Percentiles rank a stretch among this genome's conserved stretches.
phyloP scores from a whole-genome alignment of 1,284 basidiomycete species.

The Inonotus hispidus region DNA sequence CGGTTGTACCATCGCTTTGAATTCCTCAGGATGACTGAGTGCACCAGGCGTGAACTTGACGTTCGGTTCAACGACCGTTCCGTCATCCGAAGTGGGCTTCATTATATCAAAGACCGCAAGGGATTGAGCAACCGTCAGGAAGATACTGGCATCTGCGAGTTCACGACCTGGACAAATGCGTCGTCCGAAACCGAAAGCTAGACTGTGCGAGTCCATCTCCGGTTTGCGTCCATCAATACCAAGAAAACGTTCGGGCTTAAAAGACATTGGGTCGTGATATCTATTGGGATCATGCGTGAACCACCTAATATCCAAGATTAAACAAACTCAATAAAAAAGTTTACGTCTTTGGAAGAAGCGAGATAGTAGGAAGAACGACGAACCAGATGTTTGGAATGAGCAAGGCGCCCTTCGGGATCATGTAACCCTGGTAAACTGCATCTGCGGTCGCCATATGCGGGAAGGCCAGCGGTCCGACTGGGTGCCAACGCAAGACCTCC shows the following conservation, averaged over 20 bases:
- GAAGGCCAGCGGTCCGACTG: constrained; percentile 25
- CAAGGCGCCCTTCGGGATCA: constrained; percentile 19
- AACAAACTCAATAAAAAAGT: not conserved
- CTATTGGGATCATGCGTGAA: constrained; percentile 16
- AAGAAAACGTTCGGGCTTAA: constrained; percentile 21
- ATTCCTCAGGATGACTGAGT: constrained; percentile 17
- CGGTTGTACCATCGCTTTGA: constrained; percentile 3
- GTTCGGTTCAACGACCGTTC: constrained; percentile 19
- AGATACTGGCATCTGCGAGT: constrained; percentile 20
- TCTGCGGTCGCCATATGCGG: constrained; percentile 18
- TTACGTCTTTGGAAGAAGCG: too few species aligned
- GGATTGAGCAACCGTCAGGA: constrained; percentile 19
- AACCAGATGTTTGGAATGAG: constrained; percentile 18
- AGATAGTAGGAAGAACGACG: not conserved
- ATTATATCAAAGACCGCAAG: constrained; percentile 22
- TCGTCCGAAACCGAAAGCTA: constrained; percentile 17
- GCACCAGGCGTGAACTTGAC: constrained; percentile 19
- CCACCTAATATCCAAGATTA: too few species aligned
- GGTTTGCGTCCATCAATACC: constrained; percentile 13
- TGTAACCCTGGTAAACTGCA: constrained; percentile 18
- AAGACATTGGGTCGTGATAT: constrained; percentile 17
- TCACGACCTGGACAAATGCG: constrained; percentile 18
- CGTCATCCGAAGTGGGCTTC: constrained; percentile 8
- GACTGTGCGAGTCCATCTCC: constrained; percentile 10
- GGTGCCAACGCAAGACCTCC: constrained; percentile 28